Base-by-base conservation (phyloP, 352 stramenopile species). In the Pythium myriotylum region DNA sequence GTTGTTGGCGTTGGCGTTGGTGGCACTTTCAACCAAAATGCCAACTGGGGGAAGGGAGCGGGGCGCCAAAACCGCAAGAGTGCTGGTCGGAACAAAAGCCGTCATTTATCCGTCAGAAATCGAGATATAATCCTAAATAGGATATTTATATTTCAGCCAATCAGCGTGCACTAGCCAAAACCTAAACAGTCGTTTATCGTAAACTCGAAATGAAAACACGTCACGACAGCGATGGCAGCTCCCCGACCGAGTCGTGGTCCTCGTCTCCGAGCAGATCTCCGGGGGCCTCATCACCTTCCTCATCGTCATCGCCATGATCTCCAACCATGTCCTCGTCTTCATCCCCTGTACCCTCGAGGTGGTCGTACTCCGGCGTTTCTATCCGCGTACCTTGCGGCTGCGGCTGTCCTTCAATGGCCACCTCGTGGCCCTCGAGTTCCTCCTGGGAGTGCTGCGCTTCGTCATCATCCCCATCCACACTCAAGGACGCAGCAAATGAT, bases 191-290 rank as follows among this genome's bases (percentile, higher is more conserved):
- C 33, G 24, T 62, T 62, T 62, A 48, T 35, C 42, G 41, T 61
- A 53, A 46, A 23, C 45, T 54, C 9, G 24, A 45, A 61, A 39
- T 46, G 26, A 37, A 42, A 27, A 27, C 51, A 33, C 42, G 13
- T 60, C 40, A 56, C 22, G 59, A 59, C 23, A 66, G 59, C 59
- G 35, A 60, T 24, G 50, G 51, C 51, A 61, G 33, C 50, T 61
- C 59, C 2, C 16, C 27, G 22, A 20, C 54, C 12, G 41, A 50
- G 35, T 70, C 69, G 62, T 82, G 59, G 74, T 79, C 79, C 53
- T 58, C 59, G 48, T 75, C 59, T 29, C 43, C 68, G 1, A 54
- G 45, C 57, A 62, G 12, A 59, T 62, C 37, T 22, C 27, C 35
- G 26, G 47, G 53, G 9, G 74, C 71, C 10, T 74, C 68, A 37